A percentile compares a stretch with the other conserved stretches of the same genome.
phyloP scores from a whole-genome alignment of 2,329 filamentous ascomycete species.

The Colletotrichum melonis region DNA sequence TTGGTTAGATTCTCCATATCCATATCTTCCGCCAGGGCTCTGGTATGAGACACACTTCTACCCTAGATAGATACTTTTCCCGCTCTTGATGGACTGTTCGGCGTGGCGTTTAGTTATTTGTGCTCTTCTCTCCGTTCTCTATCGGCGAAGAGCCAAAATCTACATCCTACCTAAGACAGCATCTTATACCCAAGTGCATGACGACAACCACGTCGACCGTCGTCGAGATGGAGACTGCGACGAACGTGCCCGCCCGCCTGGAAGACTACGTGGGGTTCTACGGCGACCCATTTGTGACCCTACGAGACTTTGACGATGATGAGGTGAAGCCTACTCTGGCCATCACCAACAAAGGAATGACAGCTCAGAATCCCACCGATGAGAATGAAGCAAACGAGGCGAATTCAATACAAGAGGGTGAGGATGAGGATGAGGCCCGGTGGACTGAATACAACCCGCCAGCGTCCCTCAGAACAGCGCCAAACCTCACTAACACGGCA shows the following conservation, averaged over 20 bases:
- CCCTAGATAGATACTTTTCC: not conserved
- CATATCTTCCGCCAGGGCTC: constrained; percentile 2
- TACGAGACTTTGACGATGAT: constrained; percentile 35
- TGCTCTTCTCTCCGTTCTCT: not conserved
- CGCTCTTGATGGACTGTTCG: not conserved
- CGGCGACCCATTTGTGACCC: constrained; percentile 42
- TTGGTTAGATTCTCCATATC: not conserved
- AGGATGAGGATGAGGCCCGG: constrained; percentile 45
- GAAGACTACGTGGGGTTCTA: constrained; percentile 46
- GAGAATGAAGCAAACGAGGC: constrained; percentile 36
- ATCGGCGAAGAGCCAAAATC: not conserved
- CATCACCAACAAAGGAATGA: constrained; percentile 29
- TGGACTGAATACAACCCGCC: constrained; percentile 63
- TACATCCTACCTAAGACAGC: too few species aligned
- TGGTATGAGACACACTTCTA: not conserved
- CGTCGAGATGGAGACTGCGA: constrained; percentile 4
- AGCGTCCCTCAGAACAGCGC: constrained; percentile 49
- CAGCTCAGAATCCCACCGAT: constrained; percentile 26
- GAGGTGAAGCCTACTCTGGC: not conserved
- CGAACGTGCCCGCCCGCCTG: not conserved
- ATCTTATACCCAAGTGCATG: not conserved
- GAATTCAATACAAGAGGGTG: constrained; percentile 38
- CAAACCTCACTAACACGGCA: constrained; percentile 52
- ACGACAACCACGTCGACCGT: not conserved
- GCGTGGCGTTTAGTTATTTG: not conserved